A percentile compares a stretch with the other conserved stretches of the same genome.
Evolutionary conservation across 305 asterid species (phyloP).

Genomic region (Petunia hybrid): DNA sequence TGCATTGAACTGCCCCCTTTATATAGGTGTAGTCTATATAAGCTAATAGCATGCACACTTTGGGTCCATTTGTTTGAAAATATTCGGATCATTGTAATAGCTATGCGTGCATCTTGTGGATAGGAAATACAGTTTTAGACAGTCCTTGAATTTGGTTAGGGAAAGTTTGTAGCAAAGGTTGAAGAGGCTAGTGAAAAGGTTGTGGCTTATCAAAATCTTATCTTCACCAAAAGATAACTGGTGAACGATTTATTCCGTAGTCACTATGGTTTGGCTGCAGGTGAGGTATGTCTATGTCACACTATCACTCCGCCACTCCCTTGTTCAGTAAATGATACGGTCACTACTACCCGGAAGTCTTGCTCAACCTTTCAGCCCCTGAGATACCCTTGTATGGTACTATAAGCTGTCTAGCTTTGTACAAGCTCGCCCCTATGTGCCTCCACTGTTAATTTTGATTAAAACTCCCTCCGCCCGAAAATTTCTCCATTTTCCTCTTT

Average conservation of each 20-base stretch:
- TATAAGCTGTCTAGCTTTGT: too few relatives aligned
- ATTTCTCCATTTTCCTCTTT: too few relatives aligned
- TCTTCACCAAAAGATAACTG: conserved; percentile 14
- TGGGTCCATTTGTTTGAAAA: not conserved
- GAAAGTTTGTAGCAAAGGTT: not conserved
- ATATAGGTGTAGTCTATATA: not conserved
- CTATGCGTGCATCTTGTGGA: not conserved
- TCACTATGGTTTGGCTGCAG: conserved; percentile 7
- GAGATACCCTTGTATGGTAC: too few relatives aligned
- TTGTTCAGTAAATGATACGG: not conserved
- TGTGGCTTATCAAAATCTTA: not conserved
- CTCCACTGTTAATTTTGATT: too few relatives aligned
- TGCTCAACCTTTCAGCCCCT: not conserved
- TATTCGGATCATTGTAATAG: conserved; percentile 7
- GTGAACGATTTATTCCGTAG: not conserved
- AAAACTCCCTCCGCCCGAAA: too few relatives aligned
- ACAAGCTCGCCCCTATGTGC: too few relatives aligned
- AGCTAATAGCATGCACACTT: not conserved
- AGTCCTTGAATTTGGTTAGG: conserved; percentile 3
- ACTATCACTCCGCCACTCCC: not conserved
- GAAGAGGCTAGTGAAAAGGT: conserved; percentile 16
- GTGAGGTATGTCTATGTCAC: not conserved
- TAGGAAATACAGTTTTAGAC: not conserved
- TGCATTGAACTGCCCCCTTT: not conserved
- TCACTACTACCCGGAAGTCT: conserved; percentile 16